Conservation (phyloP, 768 basidiomycete species). For the Phallus indusiatus region DNA sequence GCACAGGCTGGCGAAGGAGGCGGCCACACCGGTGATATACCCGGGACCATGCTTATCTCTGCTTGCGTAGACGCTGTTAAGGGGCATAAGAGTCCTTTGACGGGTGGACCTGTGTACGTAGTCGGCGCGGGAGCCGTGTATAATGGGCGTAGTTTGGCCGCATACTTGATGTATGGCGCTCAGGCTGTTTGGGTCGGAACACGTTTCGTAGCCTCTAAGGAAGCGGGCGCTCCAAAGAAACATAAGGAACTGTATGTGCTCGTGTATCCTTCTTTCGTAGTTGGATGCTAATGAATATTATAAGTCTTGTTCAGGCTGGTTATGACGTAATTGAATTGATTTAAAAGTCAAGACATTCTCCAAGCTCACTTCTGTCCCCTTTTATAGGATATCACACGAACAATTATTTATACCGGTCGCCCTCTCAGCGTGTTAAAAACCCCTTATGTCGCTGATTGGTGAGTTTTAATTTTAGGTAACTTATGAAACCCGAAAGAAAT, state of each 20-base stretch:
- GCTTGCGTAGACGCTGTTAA: constrained; percentile 81
- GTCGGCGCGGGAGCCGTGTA: constrained; percentile 88
- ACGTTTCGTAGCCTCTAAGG: constrained; percentile 74
- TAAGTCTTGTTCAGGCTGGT: constrained; percentile 45
- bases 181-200: constrained; percentile 67
- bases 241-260: constrained; percentile 65
- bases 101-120: constrained; percentile 76
- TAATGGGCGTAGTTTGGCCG: constrained; percentile 80
- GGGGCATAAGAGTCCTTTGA: constrained; percentile 69
- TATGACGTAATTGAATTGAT: constrained; percentile 32
- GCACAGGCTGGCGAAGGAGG: constrained; percentile 92
- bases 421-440: constrained; percentile 81
- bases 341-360: neutral
- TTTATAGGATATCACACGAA: constrained; percentile 54
- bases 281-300: neutral
- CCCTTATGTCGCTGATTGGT: constrained; percentile 81
- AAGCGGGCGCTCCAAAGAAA: constrained; percentile 72
- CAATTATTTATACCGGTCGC: constrained; percentile 85
- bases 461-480: constrained; percentile 11
- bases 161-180: constrained; percentile 59
- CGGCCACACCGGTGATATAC: constrained; percentile 67
- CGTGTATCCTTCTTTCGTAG: neutral
- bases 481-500: neutral
- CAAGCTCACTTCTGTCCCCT: neutral
- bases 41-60: constrained; percentile 81